These are phyloP conservation scores for Candida caryicola DNA, from an alignment of 805 yeast species.

Conservation along the genomic window DNA sequence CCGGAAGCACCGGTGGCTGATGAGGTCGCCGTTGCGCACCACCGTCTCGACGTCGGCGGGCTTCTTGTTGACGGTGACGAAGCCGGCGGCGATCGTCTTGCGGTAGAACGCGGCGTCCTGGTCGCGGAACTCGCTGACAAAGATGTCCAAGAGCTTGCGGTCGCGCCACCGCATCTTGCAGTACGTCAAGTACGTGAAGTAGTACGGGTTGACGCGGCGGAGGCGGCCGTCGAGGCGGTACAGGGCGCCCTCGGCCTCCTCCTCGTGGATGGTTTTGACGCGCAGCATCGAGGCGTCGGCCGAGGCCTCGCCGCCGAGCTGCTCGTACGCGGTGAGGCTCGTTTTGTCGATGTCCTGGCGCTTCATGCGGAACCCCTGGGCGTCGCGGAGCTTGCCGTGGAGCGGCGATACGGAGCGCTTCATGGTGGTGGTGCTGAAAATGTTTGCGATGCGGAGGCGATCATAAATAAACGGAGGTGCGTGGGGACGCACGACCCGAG, in stretches of 20 bases:
- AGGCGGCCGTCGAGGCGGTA: slow-evolving; percentile 58
- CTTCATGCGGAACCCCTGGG: slow-evolving; percentile 46
- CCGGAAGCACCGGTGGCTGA: slow-evolving; percentile 75
- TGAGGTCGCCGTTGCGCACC: slow-evolving; percentile 78
- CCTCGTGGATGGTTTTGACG: slow-evolving; percentile 46
- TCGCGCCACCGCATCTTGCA: slow-evolving; percentile 93
- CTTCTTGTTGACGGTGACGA: slow-evolving; percentile 68
- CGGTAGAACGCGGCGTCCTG: slow-evolving; percentile 64
- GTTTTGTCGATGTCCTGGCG: slow-evolving; percentile 44
- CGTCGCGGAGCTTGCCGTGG: slow-evolving; percentile 31
- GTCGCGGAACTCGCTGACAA: slow-evolving; percentile 81
- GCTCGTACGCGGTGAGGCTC: slow-evolving; percentile 39
- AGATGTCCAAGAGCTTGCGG: slow-evolving; percentile 74
- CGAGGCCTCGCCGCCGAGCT: slow-evolving; percentile 33
- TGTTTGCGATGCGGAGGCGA: too few relatives aligned
- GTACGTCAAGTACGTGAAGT: slow-evolving; percentile 83
- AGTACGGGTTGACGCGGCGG: slow-evolving; percentile 80
- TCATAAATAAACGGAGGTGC: too few relatives aligned
- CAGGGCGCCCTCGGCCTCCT: slow-evolving; percentile 56
- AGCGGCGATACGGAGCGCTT: slow-evolving; percentile 5
- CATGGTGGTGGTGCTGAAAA: too few relatives aligned
- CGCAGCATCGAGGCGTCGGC: slow-evolving; percentile 15
- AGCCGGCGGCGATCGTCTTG: slow-evolving; percentile 51
- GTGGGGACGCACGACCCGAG: too few relatives aligned
- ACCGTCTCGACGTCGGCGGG: slow-evolving; percentile 63